Evolutionary conservation across 1,284 basidiomycete species (phyloP).

Genomic region (Coriolopsis trogii): DNA sequence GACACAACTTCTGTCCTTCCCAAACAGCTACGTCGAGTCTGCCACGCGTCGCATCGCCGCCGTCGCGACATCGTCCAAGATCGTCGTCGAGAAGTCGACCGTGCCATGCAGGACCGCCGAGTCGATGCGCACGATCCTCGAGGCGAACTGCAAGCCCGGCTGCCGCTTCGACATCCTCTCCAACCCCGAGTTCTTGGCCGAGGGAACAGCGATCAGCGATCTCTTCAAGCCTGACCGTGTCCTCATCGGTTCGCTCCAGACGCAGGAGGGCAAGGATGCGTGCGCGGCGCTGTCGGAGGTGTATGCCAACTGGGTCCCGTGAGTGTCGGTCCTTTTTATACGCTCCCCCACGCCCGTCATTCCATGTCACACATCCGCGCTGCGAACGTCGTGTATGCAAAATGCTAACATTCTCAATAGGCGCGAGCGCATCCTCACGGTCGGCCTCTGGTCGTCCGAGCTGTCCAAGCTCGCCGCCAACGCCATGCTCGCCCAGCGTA

Average conservation of each 20-base stretch:
- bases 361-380: too few relatives aligned
- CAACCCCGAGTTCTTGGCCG: conserved; percentile 98
- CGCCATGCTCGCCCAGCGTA: conserved; percentile 97
- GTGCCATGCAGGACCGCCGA: conserved; percentile 98
- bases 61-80: conserved; percentile 91
- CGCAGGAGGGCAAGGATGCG: conserved; percentile 82
- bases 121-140: conserved; percentile 98
- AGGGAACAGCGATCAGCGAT: conserved; percentile 95
- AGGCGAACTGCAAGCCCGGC: conserved; percentile 93
- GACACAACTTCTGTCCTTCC: conserved; percentile 1
- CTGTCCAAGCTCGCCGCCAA: conserved; percentile 98
- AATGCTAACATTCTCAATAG: conserved; percentile 39
- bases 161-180: conserved; percentile 98
- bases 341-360: too few relatives aligned
- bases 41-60: conserved; percentile 96
- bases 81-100: conserved; percentile 99
- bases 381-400: too few relatives aligned
- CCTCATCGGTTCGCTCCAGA: conserved; percentile 94
- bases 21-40: conserved; percentile 88
- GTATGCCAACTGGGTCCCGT: conserved; percentile 97
- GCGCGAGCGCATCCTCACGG: conserved; percentile 83
- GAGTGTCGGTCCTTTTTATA: conserved; percentile 43
- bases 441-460: conserved; percentile 98
- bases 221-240: conserved; percentile 92
- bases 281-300: conserved; percentile 78